Base-by-base conservation (phyloP, 306 rosid species). In the Ceratonia siliqua region DNA sequence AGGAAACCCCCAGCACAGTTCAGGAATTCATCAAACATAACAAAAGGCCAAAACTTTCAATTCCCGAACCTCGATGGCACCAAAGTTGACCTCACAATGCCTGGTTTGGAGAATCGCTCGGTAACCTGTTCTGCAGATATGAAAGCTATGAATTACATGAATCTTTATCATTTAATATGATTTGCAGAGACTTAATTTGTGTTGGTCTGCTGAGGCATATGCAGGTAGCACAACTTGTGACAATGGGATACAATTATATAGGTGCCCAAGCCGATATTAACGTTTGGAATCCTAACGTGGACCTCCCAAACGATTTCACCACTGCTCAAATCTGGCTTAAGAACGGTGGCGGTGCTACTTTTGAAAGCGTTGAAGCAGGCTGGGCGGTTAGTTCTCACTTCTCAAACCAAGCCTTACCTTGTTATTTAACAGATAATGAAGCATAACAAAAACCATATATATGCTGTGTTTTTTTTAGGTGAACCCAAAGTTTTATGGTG, bases 341-440 rank as follows among this genome's bases (percentile, higher is more conserved):
- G 72, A 38, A 73, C 32, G 83, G 79, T 4, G 82, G 74, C 36
- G 72, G 75, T 3, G 32, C 64, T 3, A 14, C 12, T 52, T 89
- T 89, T 64, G 96, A 90, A 17, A 90, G 92, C 9, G 62, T 88
- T 0, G 97, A 90, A 78, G 58, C 90, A 17, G 96, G 94, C 65
- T 88, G 92, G 97, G 62, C 65, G 86, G 94, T 86, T n/a, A 14
- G 70, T 70, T 21, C 15, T 5, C 21, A 62, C 22, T 8, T 27
- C 18, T 25, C 7, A 58, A 25, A 11, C 10, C 22, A 25, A 11
- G 4, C 22, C n/a, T 22, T 21, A 18, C 1, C 28, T 27, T 54
- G 6, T 20, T 8, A 20, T 20, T 54, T 20, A 20, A 12, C 6
- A 20, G 2, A 54, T 54, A 20, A 20, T 54, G 61, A n/a, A 6